Evolutionary conservation across 371 early-diverging fungal species (phyloP).

Genomic region (Haplosporangium sp.): DNA sequence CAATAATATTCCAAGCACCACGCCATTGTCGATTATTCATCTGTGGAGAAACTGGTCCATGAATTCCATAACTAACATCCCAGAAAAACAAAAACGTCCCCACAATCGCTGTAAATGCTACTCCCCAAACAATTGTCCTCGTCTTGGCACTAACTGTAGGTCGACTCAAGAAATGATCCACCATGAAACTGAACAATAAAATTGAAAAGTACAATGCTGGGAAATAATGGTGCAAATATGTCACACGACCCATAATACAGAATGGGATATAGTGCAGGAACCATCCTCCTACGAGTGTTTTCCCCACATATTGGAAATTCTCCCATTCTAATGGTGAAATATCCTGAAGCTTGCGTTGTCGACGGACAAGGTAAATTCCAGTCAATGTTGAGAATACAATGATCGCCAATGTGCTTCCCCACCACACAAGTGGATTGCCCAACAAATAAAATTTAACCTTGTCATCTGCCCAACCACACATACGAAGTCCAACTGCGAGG

Average conservation of each 20-base stretch:
- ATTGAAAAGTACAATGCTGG: conserved; percentile 97
- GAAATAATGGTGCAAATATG: conserved; percentile 98
- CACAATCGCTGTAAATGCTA: conserved; percentile 62
- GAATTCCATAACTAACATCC: conserved; percentile 89
- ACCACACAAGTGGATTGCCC: conserved; percentile 98
- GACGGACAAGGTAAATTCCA: conserved; percentile 72
- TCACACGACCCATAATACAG: conserved; percentile 97
- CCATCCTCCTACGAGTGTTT: conserved; percentile 91
- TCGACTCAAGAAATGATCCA: conserved; percentile 76
- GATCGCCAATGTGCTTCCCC: conserved; percentile 83
- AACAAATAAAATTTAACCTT: conserved; percentile 94
- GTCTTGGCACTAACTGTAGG: conserved; percentile 29
- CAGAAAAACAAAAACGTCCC: conserved; percentile 81
- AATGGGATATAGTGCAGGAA: conserved; percentile 97
- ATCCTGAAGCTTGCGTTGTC: conserved; percentile 77
- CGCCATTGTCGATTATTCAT: conserved; percentile 65
- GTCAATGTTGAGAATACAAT: conserved; percentile 61
- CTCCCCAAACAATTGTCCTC: conserved; percentile 59
- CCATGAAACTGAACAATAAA: conserved; percentile 75
- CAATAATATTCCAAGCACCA: conserved; percentile 67
- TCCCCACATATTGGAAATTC: conserved; percentile 77
- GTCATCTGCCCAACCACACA: conserved; percentile 97
- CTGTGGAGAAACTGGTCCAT: conserved; percentile 72
- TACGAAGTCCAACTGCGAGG: conserved; percentile 91
- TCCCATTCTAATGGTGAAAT: conserved; percentile 75